Evolutionary conservation across 495 filamentous ascomycete species (phyloP).

Genomic region (Talaromyces wortmannii): DNA sequence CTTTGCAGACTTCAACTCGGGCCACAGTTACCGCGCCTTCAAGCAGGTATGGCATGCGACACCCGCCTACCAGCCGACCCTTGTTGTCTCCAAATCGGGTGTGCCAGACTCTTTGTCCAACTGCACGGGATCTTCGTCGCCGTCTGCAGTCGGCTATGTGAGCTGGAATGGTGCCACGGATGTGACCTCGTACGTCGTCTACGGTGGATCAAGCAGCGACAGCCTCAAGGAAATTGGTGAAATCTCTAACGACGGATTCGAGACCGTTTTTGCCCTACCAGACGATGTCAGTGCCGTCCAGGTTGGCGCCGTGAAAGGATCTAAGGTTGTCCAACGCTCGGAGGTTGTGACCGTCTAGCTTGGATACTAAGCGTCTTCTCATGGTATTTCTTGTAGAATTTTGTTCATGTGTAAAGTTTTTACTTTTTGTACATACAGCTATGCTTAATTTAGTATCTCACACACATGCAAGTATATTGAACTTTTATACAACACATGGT

Average conservation of each 20-base stretch:
- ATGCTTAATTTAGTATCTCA: too few relatives aligned
- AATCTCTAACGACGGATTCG: conserved; percentile 1
- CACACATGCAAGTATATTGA: too few relatives aligned
- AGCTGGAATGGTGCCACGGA: conserved; percentile 39
- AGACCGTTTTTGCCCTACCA: neutral
- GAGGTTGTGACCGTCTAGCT: neutral
- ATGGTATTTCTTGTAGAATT: neutral
- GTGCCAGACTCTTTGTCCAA: neutral
- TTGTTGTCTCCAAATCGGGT: neutral
- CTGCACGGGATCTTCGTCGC: conserved; percentile 2
- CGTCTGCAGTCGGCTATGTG: conserved; percentile 11
- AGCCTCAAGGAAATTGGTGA: neutral
- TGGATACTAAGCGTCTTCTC: neutral
- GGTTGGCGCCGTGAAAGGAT: neutral
- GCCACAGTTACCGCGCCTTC: conserved; percentile 14
- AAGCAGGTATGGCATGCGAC: conserved; percentile 14
- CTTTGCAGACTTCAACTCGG: conserved; percentile 9
- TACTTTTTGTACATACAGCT: too few relatives aligned
- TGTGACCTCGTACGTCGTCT: conserved; percentile 14
- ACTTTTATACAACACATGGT: too few relatives aligned
- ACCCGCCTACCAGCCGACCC: conserved; percentile 5
- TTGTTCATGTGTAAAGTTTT: neutral
- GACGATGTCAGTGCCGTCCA: neutral
- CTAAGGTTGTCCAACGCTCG: neutral
- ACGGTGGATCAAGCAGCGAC: conserved; percentile 1